These are phyloP conservation scores for Adansonia gregorii DNA, from an alignment of 441 rosid species.

Conservation along the genomic window DNA sequence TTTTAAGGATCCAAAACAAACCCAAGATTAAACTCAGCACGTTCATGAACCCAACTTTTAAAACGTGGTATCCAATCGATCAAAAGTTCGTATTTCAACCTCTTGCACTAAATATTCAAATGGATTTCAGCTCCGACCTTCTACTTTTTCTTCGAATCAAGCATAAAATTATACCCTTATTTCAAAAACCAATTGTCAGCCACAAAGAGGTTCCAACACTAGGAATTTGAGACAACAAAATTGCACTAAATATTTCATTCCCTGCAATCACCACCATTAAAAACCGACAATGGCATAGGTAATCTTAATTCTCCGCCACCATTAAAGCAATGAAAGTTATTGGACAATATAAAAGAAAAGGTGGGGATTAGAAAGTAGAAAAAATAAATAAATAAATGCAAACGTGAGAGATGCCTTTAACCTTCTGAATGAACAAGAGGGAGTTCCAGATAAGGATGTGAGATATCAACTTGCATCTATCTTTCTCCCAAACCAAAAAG, in stretches of 20 bases:
- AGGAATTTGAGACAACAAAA: background rate
- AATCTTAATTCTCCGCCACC: background rate
- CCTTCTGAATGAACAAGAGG: slow-evolving; percentile 35
- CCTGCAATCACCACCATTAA: background rate
- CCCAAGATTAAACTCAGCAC: background rate
- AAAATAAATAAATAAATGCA: slow-evolving; percentile 3
- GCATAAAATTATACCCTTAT: background rate
- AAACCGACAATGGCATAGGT: background rate
- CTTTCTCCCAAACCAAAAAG: slow-evolving; percentile 14
- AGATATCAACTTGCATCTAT: slow-evolving; percentile 16
- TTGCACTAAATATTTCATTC: slow-evolving; percentile 6
- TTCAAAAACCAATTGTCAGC: background rate
- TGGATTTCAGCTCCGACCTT: background rate
- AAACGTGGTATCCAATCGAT: background rate
- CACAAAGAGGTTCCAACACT: background rate
- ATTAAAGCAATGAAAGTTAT: background rate
- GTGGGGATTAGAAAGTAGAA: slow-evolving; percentile 13
- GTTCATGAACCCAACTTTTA: background rate
- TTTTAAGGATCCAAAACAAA: background rate
- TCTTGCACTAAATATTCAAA: background rate
- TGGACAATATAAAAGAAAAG: background rate
- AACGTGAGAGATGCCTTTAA: background rate
- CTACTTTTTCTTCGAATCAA: background rate
- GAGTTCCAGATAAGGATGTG: slow-evolving; percentile 35
- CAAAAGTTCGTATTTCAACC: background rate